Evolutionary conservation across 2,329 filamentous ascomycete species (phyloP).

Genomic region (Colletotrichum sp.): DNA sequence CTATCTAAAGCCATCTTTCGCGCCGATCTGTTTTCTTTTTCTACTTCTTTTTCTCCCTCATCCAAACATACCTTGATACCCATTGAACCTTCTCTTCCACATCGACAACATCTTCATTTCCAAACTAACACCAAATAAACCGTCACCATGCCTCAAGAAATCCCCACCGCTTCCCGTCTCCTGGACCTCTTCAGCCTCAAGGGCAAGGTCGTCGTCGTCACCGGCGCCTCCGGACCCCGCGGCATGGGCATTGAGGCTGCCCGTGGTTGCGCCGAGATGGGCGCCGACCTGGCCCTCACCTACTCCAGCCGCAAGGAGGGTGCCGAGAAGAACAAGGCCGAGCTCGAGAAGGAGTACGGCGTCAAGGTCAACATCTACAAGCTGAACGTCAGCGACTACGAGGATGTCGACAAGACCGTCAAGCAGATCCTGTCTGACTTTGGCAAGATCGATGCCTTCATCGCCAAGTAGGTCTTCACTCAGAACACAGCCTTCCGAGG

Average conservation of each 20-base stretch:
- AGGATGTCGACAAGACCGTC: constrained; percentile 56
- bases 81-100: neutral
- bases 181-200: constrained; percentile 74
- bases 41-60: neutral
- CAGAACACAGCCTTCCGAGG: neutral
- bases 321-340: constrained; percentile 68
- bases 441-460: constrained; percentile 74
- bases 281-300: constrained; percentile 74
- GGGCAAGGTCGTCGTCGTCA: constrained; percentile 74
- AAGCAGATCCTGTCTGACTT: constrained; percentile 75
- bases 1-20: constrained; percentile 5
- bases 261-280: constrained; percentile 73
- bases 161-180: constrained; percentile 63
- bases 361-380: constrained; percentile 69
- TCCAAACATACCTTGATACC: neutral
- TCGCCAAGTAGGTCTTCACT: constrained; percentile 68
- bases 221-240: constrained; percentile 71
- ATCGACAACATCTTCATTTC: neutral
- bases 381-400: constrained; percentile 60
- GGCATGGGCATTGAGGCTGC: constrained; percentile 76
- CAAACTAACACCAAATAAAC: neutral
- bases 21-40: neutral
- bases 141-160: constrained; percentile 21
- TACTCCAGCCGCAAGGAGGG: constrained; percentile 74
- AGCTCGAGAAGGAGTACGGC: constrained; percentile 69